These are phyloP conservation scores for Avena atlantica DNA, from an alignment of 176 grass and related monocot genomes.

Conservation along the genomic window DNA sequence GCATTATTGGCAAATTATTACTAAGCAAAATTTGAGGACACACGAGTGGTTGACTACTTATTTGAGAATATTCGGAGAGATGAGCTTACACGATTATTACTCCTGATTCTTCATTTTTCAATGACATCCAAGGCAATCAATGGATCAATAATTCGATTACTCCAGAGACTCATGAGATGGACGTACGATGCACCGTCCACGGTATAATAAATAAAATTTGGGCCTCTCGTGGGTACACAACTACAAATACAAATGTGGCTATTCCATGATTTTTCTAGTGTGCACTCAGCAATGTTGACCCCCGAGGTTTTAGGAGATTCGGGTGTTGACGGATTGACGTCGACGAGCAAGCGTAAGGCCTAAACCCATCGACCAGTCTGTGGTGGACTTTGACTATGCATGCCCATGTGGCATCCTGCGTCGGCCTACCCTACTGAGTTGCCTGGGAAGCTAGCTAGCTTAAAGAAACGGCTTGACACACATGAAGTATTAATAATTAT, in stretches of 20 bases:
- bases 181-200: neutral
- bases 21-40: neutral
- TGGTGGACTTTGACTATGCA: neutral
- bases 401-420: neutral
- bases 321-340: neutral
- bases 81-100: too few relatives aligned
- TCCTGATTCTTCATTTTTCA: neutral
- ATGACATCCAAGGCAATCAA: neutral
- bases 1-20: neutral
- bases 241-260: neutral
- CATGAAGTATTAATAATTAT: too few relatives aligned
- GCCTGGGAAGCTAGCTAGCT: neutral
- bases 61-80: neutral
- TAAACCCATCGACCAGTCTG: neutral
- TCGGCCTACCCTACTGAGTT: neutral
- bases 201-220: neutral
- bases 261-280: neutral
- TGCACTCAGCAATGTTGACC: neutral
- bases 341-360: neutral
- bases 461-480: too few relatives aligned
- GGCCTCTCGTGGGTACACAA: neutral
- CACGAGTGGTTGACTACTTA: neutral
- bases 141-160: neutral
- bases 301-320: neutral
- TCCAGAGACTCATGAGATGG: neutral